phyloP scores from a whole-genome alignment of 495 filamentous ascomycete genomes.

The Penicillium flavigenum region DNA sequence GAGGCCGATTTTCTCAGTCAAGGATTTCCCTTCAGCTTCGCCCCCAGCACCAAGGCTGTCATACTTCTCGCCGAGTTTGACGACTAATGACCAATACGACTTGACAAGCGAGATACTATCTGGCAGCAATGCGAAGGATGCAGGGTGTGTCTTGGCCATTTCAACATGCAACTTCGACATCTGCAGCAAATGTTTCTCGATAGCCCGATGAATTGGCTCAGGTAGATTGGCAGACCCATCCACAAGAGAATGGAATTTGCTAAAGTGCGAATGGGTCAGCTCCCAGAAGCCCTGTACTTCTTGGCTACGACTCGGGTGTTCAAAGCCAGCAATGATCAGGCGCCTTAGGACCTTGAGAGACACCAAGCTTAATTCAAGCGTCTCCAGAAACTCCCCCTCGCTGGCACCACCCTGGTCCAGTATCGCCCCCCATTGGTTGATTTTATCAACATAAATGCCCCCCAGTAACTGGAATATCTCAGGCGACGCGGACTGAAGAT shows the following conservation, averaged over 20 bases:
- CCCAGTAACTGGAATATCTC: slow-evolving; percentile 76
- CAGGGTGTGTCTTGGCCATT: slow-evolving; percentile 72
- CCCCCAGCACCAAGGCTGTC: slow-evolving; percentile 50
- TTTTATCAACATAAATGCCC: slow-evolving; percentile 71
- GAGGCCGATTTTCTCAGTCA: slow-evolving; percentile 73
- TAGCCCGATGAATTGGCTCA: slow-evolving; percentile 42
- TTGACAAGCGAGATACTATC: slow-evolving; percentile 70
- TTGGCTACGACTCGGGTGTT: slow-evolving; percentile 72
- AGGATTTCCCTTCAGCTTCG: slow-evolving; percentile 51
- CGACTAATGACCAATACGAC: slow-evolving; percentile 79
- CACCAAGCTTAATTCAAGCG: slow-evolving; percentile 71
- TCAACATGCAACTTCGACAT: slow-evolving; percentile 88
- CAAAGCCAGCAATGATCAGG: slow-evolving; percentile 77
- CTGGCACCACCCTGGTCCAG: slow-evolving; percentile 55
- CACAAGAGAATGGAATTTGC: slow-evolving; percentile 56
- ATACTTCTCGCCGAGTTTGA: slow-evolving; percentile 71
- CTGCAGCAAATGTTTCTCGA: slow-evolving; percentile 86
- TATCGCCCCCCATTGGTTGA: slow-evolving; percentile 66
- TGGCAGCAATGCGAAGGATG: slow-evolving; percentile 76
- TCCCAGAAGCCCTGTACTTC: slow-evolving; percentile 78
- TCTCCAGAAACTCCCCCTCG: slow-evolving; percentile 56
- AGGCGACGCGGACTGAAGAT: slow-evolving; percentile 71
- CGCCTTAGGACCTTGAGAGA: slow-evolving; percentile 78
- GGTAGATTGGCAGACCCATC: slow-evolving; percentile 27
- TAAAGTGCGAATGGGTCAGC: slow-evolving; percentile 67